These are phyloP conservation scores for Triangularia setosa DNA, from an alignment of 2,329 filamentous ascomycete species.

Conservation along the genomic window DNA sequence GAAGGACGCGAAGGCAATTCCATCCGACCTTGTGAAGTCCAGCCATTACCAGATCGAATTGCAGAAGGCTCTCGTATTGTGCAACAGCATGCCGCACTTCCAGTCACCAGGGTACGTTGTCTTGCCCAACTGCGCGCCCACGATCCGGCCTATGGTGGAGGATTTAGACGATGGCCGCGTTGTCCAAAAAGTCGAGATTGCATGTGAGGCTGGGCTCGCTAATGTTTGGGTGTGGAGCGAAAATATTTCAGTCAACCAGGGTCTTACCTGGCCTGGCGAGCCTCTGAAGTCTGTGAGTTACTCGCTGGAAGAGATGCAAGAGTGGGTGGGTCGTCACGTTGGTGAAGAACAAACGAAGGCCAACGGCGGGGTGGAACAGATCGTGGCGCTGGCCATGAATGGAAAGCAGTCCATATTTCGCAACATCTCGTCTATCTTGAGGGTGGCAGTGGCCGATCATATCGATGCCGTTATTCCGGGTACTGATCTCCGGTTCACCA, in stretches of 20 bases:
- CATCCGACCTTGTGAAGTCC: background rate
- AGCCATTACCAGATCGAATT: background rate
- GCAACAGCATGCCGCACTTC: constrained; percentile 53
- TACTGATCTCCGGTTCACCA: background rate
- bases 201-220: constrained; percentile 21
- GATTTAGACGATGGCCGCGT: constrained; percentile 10
- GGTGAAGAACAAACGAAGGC: background rate
- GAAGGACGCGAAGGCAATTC: background rate
- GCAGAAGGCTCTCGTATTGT: background rate
- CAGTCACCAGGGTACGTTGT: constrained; percentile 56
- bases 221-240: constrained; percentile 18
- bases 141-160: background rate
- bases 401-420: background rate
- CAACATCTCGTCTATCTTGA: background rate
- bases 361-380: background rate
- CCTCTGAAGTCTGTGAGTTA: background rate
- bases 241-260: background rate
- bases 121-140: constrained; percentile 8
- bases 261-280: background rate
- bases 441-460: background rate
- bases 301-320: background rate
- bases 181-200: constrained; percentile 27
- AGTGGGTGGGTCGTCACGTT: background rate
- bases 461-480: background rate
- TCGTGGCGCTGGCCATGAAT: background rate